Evolutionary conservation across 345 rosid species (phyloP).

Genomic region (Hypericum androsaemum): DNA sequence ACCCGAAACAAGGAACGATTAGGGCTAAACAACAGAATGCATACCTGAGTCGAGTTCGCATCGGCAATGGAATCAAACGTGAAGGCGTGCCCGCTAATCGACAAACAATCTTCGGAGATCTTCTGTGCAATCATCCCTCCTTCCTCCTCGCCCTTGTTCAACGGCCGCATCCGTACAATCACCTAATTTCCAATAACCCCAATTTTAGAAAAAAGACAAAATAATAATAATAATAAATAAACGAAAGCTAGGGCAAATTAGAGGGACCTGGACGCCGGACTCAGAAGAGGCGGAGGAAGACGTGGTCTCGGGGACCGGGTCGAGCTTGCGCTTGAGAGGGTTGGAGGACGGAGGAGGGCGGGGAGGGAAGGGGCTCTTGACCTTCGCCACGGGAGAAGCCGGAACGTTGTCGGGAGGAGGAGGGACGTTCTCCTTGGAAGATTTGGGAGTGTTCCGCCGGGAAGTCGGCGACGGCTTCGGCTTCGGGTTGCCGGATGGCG

Average conservation of each 20-base stretch:
- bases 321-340: constrained; percentile 93
- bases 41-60: constrained; percentile 65
- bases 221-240: too few species aligned
- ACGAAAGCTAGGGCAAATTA: background rate
- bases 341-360: constrained; percentile 88
- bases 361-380: constrained; percentile 56
- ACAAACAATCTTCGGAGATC: constrained; percentile 46
- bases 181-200: constrained; percentile 35
- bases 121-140: constrained; percentile 68
- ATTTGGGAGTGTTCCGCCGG: constrained; percentile 26
- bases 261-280: constrained; percentile 20
- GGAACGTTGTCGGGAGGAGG: constrained; percentile 42
- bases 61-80: constrained; percentile 85
- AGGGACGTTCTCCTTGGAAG: constrained; percentile 73
- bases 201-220: background rate
- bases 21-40: background rate
- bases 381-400: constrained; percentile 27
- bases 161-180: constrained; percentile 81
- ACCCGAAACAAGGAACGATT: background rate
- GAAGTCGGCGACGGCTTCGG: constrained; percentile 28
- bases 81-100: constrained; percentile 68
- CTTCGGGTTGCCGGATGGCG: constrained; percentile 26
- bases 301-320: constrained; percentile 29
- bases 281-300: constrained; percentile 8
- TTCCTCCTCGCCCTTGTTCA: constrained; percentile 55